Conservation (phyloP, 768 basidiomycete species). For the Omphalotus guepiniiformis region DNA sequence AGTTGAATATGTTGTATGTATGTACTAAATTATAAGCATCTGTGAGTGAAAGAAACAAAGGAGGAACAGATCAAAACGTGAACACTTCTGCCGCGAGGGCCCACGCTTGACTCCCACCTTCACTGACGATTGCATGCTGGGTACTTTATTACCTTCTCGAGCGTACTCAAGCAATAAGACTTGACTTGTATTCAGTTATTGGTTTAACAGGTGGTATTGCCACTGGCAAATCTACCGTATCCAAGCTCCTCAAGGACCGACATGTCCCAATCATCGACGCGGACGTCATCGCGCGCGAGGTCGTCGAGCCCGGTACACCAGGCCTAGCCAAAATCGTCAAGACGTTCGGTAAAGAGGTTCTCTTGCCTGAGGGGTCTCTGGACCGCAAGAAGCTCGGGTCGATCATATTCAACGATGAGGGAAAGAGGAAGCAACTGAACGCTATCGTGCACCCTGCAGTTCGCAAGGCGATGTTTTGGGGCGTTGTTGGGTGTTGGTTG, state of each 20-base stretch:
- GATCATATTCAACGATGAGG: slow-evolving; percentile 79
- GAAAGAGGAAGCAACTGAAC: slow-evolving; percentile 71
- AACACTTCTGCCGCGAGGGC: too few relatives aligned
- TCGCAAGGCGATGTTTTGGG: slow-evolving; percentile 68
- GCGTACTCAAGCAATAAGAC: too few relatives aligned
- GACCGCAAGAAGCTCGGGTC: slow-evolving; percentile 80
- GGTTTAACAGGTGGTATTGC: slow-evolving; percentile 97
- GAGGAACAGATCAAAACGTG: too few relatives aligned
- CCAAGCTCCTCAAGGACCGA: slow-evolving; percentile 61
- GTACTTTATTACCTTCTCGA: slow-evolving; percentile 1
- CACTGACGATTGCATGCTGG: too few relatives aligned
- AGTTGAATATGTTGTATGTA: too few relatives aligned
- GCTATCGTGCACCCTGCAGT: slow-evolving; percentile 90
- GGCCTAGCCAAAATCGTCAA: slow-evolving; percentile 63
- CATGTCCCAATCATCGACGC: slow-evolving; percentile 87
- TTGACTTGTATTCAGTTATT: slow-evolving; percentile 52
- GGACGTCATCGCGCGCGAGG: slow-evolving; percentile 82
- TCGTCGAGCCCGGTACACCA: slow-evolving; percentile 78
- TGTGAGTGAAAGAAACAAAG: too few relatives aligned
- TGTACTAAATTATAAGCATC: too few relatives aligned
- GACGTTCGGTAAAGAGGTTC: slow-evolving; percentile 67
- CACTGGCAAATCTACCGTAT: slow-evolving; percentile 94
- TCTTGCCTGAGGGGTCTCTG: slow-evolving; percentile 65
- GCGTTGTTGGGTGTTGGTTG: slow-evolving; percentile 68
- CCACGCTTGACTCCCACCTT: too few relatives aligned